Base-by-base conservation (phyloP, 2,329 filamentous ascomycete genomes). In the Thielaviopsis punctulata region DNA sequence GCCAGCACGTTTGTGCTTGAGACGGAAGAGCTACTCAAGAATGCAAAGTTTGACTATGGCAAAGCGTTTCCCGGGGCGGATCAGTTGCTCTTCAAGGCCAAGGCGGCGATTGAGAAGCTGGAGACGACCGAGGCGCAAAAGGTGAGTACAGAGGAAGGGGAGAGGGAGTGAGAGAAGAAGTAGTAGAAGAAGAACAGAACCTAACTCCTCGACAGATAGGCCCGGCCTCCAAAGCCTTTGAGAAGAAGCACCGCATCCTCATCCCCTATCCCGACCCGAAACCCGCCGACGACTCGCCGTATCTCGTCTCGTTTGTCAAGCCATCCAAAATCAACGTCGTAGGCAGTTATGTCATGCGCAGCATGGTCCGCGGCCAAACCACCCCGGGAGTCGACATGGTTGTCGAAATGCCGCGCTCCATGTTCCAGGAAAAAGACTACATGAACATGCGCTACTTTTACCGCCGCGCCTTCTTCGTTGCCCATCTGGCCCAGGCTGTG, bases 361-460 rank as follows among this genome's bases (percentile, higher is more conserved):
- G 82, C 2, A 82, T 86, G 66, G 70, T 79, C 54, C 84, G 83
- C 60, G 71, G 73, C 10, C 77, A 82, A 58, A 66, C 68, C 48
- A 65, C 64, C 23, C 67, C 81, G 23, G 71, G 75, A 15, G 73
- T 95, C 55, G 90, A 96, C 65, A 77, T 96, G 74, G 80, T 90
- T 5, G 79, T 94, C 15, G 84, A 84, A 47, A 93, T 98, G 79
- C 90, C 92, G 4, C 65, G 70, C 53, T 68, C 75, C 1, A 67
- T 95, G 12, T 89, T 96, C 60, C 87, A 95, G 62, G 86, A 93
- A 45, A 96, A 96, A 67, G 92, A 98, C 66, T 95, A 90, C 63
- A 73, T 89, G 48, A 88, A 95, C 64, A 76, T 92, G 70, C 79
- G 92, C 56, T 96, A 94, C 68, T 95, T 95, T 62, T 89, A 95